phyloP scores from a whole-genome alignment of 805 yeast genomes.

The Isabelozyma pseudorhagii region DNA sequence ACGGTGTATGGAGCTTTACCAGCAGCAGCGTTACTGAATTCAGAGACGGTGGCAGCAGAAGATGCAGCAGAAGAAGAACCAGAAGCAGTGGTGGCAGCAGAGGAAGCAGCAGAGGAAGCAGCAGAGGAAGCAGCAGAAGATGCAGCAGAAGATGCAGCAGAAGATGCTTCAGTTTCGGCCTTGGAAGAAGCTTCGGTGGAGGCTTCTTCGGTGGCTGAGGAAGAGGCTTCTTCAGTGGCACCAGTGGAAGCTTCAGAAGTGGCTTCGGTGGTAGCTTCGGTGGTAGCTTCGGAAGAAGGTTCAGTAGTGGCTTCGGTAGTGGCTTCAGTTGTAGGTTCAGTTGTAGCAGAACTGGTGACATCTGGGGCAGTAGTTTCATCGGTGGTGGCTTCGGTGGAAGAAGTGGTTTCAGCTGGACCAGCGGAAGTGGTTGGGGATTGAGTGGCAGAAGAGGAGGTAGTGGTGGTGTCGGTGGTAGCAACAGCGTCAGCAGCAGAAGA shows the following conservation, averaged over 20 bases:
- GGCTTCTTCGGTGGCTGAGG: neutral
- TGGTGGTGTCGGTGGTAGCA: slow-evolving; percentile 9
- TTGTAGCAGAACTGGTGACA: slow-evolving; percentile 7
- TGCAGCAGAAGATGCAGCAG: neutral
- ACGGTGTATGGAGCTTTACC: neutral
- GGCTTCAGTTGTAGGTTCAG: slow-evolving; percentile 5
- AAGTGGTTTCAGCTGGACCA: neutral
- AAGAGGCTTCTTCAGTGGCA: neutral
- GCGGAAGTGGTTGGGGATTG: slow-evolving; percentile 1
- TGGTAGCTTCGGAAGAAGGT: slow-evolving; percentile 2
- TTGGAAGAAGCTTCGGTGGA: neutral
- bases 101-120: neutral
- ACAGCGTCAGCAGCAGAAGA: slow-evolving; percentile 21
- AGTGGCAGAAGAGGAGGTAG: slow-evolving; percentile 5
- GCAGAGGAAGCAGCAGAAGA: neutral
- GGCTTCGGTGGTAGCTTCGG: neutral
- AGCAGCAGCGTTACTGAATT: neutral
- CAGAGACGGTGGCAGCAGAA: neutral
- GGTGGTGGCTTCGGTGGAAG: slow-evolving; percentile 1
- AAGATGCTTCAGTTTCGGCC: neutral
- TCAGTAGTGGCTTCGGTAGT: neutral
- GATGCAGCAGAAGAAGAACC: neutral
- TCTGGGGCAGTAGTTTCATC: slow-evolving; percentile 4
- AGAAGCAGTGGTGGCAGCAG: neutral
- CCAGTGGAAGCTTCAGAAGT: neutral